Base-by-base conservation (phyloP, 805 yeast genomes). In the Barnettozyma vustinii region DNA sequence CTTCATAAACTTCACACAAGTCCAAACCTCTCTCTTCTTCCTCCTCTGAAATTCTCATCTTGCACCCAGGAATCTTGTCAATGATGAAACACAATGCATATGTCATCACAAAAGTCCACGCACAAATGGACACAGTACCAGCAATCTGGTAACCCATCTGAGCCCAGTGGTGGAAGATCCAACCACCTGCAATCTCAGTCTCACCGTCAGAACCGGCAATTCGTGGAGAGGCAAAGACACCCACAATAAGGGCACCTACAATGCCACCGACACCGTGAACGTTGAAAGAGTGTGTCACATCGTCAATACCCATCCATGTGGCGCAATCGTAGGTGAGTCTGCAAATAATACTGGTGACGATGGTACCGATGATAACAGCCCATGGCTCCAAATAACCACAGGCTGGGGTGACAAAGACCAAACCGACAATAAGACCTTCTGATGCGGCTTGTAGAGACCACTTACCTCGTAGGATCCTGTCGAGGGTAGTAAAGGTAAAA, bases 201-300 rank as follows among this genome's bases (percentile, higher is more conserved):
- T 73, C 77, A 15, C 95, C 95, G 63, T 92, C 98, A 61, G 88
- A 83, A 12, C 96, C 96, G 48, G 92, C 80, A 46, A 94, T 92
- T 60, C 85, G 82, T 51, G 86, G 79, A 5, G 90, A 85, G 1
- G 88, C 97, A 63, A 94, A 90, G 2, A 92, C 65, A 8, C 87
- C 97, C 63, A 87, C 88, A 68, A 87, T 85, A 8, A 92, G 51
- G 42, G 91, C 74, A 0, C 98, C 98, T 46, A 92, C 75, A 43
- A 91, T 78, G 35, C 99, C 99, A 2, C 97, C 98, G 57, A 92
- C 76, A 47, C 96, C 98, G 81, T 92, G 99, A 76, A 91, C 96
- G 16, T 97, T 97, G 66, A 92, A 79, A 44, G 89, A 81, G 81
- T 92, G 97, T 54, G 92, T 74, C 2, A 96, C 82, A 69, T 92